phyloP scores from a whole-genome alignment of 371 early-diverging fungal genomes.

The Lichtheimia corymbifera region DNA sequence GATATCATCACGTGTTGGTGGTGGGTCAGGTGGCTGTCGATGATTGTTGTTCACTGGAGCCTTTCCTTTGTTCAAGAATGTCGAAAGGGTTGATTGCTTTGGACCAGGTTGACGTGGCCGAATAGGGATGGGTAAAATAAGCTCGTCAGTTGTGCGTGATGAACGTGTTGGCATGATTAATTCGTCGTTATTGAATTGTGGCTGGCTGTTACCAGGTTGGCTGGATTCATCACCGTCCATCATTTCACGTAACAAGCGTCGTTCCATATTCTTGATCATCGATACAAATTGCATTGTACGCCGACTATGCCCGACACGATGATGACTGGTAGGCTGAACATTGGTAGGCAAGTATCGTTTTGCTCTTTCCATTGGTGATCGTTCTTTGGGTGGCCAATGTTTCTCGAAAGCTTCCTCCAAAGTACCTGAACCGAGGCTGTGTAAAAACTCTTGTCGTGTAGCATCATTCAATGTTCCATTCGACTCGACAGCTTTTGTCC shows the following conservation, averaged over 20 bases:
- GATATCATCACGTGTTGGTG: no score
- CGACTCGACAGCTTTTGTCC: neutral
- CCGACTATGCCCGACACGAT: conserved; percentile 28
- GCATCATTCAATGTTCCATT: conserved; percentile 23
- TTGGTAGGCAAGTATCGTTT: conserved; percentile 26
- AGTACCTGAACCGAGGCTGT: conserved; percentile 1
- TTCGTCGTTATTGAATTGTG: no score
- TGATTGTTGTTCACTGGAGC: no score
- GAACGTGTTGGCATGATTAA: no score
- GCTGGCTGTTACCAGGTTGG: no score
- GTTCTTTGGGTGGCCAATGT: conserved; percentile 22
- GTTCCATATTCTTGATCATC: conserved; percentile 30
- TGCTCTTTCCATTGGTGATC: neutral
- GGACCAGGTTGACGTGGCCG: no score
- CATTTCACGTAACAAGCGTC: conserved; percentile 29
- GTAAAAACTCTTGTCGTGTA: conserved; percentile 10
- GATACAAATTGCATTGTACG: conserved; percentile 25
- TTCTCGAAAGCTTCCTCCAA: conserved; percentile 15
- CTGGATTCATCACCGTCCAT: no score
- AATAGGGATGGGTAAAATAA: no score
- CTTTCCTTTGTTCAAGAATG: no score
- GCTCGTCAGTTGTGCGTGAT: no score
- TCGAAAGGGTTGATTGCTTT: no score
- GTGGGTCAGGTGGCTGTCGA: no score
- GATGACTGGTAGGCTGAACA: neutral